Percentiles rank a stretch among this genome's conserved stretches.
phyloP scores from a whole-genome alignment of 805 yeast genomes.

The Schizosaccharomyces osmophilus region DNA sequence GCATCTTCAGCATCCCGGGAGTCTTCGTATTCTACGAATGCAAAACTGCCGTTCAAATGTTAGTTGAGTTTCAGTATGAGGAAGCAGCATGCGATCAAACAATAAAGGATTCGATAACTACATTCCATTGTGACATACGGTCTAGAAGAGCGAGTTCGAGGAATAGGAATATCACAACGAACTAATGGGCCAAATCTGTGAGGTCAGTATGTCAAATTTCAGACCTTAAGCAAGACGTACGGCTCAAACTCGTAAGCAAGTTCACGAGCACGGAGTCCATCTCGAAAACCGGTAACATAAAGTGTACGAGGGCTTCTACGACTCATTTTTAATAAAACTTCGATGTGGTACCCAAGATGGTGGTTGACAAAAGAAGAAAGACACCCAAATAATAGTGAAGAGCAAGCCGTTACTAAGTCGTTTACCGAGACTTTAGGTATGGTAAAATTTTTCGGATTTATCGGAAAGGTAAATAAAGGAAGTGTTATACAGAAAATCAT shows the following conservation, averaged over 20 bases:
- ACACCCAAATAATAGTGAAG: not conserved
- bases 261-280: slow-evolving; percentile 13
- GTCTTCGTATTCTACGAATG: slow-evolving; percentile 14
- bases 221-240: slow-evolving; percentile 6
- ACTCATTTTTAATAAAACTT: not conserved
- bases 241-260: slow-evolving; percentile 14
- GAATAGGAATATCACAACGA: slow-evolving; percentile 14
- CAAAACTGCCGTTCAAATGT: slow-evolving; percentile 7
- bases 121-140: slow-evolving; percentile 6
- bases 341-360: too few relatives aligned
- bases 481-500: too few relatives aligned
- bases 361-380: too few relatives aligned
- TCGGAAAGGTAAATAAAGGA: too few relatives aligned
- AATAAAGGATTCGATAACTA: not conserved
- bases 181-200: slow-evolving; percentile 11
- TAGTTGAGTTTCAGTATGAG: not conserved
- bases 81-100: too few relatives aligned
- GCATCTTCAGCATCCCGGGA: slow-evolving; percentile 15
- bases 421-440: too few relatives aligned
- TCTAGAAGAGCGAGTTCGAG: slow-evolving; percentile 8
- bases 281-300: slow-evolving; percentile 9
- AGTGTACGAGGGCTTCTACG: slow-evolving; percentile 1
- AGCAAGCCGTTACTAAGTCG: not conserved
- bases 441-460: too few relatives aligned
- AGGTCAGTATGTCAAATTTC: not conserved